These are phyloP conservation scores for Neurospora sp. DNA, from an alignment of 495 filamentous ascomycete genomes.

Conservation along the genomic window DNA sequence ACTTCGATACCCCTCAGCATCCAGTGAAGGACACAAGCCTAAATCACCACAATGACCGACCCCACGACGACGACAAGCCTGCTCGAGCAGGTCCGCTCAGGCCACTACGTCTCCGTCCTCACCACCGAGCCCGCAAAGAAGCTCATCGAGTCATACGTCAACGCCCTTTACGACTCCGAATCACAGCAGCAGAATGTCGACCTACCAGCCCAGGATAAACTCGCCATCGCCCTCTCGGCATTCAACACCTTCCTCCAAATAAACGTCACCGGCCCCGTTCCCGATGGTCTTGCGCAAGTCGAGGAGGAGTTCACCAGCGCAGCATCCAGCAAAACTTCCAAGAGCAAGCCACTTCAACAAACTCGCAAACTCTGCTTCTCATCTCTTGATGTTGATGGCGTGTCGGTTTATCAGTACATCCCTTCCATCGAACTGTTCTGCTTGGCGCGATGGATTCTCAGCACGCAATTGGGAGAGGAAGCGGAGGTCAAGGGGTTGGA, in stretches of 20 bases:
- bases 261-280: slow-evolving; percentile 84
- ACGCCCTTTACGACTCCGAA: not conserved
- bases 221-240: slow-evolving; percentile 58
- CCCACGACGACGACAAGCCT: not conserved
- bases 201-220: not conserved
- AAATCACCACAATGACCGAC: not conserved
- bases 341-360: not conserved
- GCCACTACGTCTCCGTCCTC: slow-evolving; percentile 18
- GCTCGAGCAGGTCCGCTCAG: slow-evolving; percentile 4
- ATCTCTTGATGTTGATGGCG: slow-evolving; percentile 71
- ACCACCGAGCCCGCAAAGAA: slow-evolving; percentile 6
- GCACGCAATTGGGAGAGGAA: slow-evolving; percentile 19
- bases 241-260: slow-evolving; percentile 81
- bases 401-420: slow-evolving; percentile 74
- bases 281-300: slow-evolving; percentile 33
- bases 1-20: not conserved
- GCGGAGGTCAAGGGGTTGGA: not conserved
- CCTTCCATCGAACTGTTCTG: slow-evolving; percentile 74
- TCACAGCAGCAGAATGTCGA: slow-evolving; percentile 31
- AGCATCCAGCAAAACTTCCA: slow-evolving; percentile 5
- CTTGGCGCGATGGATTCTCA: slow-evolving; percentile 61
- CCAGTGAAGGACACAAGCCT: too few species aligned
- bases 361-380: slow-evolving; percentile 37
- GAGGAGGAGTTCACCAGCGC: slow-evolving; percentile 19
- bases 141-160: slow-evolving; percentile 11